Evolutionary conservation across 441 rosid species (phyloP).

Genomic region (Bruguiera hainesii): DNA sequence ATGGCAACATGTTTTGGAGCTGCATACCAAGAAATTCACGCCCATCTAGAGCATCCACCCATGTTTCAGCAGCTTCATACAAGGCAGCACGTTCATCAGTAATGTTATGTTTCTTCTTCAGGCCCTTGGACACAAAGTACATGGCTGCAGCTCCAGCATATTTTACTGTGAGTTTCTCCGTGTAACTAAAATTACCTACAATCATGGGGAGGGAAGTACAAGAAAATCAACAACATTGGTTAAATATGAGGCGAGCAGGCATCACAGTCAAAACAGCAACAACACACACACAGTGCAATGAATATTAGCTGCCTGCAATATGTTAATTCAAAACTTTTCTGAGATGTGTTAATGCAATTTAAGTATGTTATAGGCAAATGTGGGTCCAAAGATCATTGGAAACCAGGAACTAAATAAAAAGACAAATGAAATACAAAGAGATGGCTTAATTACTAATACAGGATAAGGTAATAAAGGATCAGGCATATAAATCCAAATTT

Average conservation of each 20-base stretch:
- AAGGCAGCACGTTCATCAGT: conserved; percentile 73
- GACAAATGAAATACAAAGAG: no score
- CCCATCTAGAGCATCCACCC: conserved; percentile 71
- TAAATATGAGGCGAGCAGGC: background rate
- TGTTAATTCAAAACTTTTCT: no score
- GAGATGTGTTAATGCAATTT: no score
- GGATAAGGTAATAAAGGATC: no score
- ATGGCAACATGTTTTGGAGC: background rate
- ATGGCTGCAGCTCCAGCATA: conserved; percentile 81
- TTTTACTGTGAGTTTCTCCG: conserved; percentile 64
- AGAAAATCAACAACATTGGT: conserved; percentile 14
- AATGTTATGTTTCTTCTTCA: conserved; percentile 77
- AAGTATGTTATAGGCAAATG: no score
- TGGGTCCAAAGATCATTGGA: no score
- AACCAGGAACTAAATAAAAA: no score
- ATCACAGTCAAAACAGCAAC: background rate
- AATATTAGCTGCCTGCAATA: no score
- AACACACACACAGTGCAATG: background rate
- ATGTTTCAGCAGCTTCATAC: conserved; percentile 76
- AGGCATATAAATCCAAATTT: no score
- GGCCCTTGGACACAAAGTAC: conserved; percentile 76
- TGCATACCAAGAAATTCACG: conserved; percentile 58
- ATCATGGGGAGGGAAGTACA: conserved; percentile 5
- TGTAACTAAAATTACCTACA: conserved; percentile 70
- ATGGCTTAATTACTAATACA: no score